Conservation (phyloP, 2,329 filamentous ascomycete species). For the Plectosphaerella plurivora region DNA sequence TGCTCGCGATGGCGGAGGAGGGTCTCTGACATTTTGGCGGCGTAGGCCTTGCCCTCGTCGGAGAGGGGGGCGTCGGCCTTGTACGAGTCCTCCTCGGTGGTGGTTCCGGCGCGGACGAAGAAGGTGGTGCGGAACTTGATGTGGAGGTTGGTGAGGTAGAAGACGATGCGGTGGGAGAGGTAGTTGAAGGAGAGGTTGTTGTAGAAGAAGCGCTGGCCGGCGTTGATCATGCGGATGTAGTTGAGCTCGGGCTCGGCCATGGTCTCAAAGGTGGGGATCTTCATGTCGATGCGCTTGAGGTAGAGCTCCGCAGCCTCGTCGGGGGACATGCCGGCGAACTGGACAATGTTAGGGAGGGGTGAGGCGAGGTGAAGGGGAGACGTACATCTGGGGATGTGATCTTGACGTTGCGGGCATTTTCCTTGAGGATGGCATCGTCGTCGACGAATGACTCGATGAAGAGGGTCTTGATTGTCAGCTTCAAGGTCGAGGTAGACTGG, state of each 20-base stretch:
- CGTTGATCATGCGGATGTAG: constrained; percentile 99
- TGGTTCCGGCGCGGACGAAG: constrained; percentile 83
- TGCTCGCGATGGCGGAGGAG: constrained; percentile 78
- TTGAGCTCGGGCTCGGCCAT: constrained; percentile 94
- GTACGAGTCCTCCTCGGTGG: constrained; percentile 85
- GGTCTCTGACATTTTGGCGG: constrained; percentile 79
- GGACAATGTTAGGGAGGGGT: constrained; percentile 11
- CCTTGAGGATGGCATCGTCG: constrained; percentile 87
- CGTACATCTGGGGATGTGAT: constrained; percentile 91
- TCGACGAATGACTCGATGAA: constrained; percentile 97
- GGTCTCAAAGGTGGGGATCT: constrained; percentile 93
- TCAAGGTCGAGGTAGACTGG: constrained; percentile 2
- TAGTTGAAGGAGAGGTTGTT: constrained; percentile 98
- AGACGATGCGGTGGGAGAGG: constrained; percentile 93
- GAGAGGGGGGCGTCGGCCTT: constrained; percentile 85
- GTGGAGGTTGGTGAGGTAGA: constrained; percentile 95
- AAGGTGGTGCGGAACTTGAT: constrained; percentile 94
- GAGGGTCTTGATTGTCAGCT: constrained; percentile 59
- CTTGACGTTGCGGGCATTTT: constrained; percentile 96
- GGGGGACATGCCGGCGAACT: constrained; percentile 88
- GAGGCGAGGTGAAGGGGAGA: constrained; percentile 1
- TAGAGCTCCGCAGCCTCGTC: constrained; percentile 92
- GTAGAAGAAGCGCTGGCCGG: constrained; percentile 85
- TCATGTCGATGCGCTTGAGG: constrained; percentile 79
- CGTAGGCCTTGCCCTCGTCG: constrained; percentile 74